Conservation (phyloP, 2,329 filamentous ascomycete genomes). For the Penicillium sp. region DNA sequence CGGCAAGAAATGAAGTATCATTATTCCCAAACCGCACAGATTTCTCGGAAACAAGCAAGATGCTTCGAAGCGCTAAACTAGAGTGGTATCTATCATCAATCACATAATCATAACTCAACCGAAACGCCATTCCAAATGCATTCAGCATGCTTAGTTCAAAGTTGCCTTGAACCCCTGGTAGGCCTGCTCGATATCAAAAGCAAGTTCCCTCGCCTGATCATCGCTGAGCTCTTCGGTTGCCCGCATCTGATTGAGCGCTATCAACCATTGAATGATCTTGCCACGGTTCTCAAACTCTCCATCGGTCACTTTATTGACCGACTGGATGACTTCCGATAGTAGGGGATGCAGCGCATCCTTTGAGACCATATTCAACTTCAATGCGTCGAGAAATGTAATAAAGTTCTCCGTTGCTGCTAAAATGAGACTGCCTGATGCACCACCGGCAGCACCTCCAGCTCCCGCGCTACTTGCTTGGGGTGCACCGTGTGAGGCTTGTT, state of each 20-base stretch:
- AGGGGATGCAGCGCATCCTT: constrained; percentile 97
- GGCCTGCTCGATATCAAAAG: constrained; percentile 91
- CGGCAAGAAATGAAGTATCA: not conserved
- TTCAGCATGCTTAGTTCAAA: constrained; percentile 57
- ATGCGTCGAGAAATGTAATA: constrained; percentile 94
- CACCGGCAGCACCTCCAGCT: constrained; percentile 34
- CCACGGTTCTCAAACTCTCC: constrained; percentile 92
- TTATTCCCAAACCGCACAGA: too few relatives aligned
- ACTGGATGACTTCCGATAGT: constrained; percentile 93
- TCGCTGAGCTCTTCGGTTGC: constrained; percentile 89
- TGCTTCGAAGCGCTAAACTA: not conserved
- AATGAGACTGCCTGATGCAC: constrained; percentile 70
- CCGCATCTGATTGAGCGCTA: constrained; percentile 96
- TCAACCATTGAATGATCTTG: constrained; percentile 99
- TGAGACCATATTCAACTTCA: constrained; percentile 88
- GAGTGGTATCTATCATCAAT: constrained; percentile 23
- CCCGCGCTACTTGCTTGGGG: constrained; percentile 48
- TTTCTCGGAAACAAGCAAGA: not conserved
- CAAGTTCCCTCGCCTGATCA: constrained; percentile 84
- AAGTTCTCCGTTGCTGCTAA: constrained; percentile 95
- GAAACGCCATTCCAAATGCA: constrained; percentile 25
- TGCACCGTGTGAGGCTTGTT: constrained; percentile 62
- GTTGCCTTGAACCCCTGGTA: constrained; percentile 92
- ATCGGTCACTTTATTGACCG: constrained; percentile 95
- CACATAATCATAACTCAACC: constrained; percentile 18